Base-by-base conservation (phyloP, 306 rosid species). In the Malus fusca region DNA sequence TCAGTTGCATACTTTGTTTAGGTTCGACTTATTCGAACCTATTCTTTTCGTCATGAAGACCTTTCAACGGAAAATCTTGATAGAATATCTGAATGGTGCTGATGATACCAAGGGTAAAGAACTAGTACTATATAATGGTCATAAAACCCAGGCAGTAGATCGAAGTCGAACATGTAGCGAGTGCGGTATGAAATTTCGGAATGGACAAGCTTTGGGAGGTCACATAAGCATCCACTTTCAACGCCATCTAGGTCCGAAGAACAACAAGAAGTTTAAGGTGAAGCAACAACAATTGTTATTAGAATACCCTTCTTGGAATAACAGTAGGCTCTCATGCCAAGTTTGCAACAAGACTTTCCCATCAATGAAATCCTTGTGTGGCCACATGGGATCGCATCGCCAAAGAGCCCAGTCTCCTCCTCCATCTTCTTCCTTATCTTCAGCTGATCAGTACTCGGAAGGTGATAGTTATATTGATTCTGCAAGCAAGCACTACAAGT, bases 171-270 rank as follows among this genome's bases (percentile, higher is more conserved):
- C 17, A 12, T 69, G 59, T 26, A 15, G 17, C 7, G 40, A 23
- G 11, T 46, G 60, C 11, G 73, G 73, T 4, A 69, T 26, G 37
- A 26, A 61, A 46, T 69, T 46, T 26, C 23, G 43, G 33, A 69
- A 40, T 48, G 61, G 73, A 48, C 55, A 69, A 21, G 72, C 55
- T 68, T 68, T 68, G 53, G 56, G 72, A 43, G 72, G 72, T 68
- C 72, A 68, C 56, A 68, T n/a, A 68, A 68, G 73, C 2, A 51
- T 69, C 56, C 61, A 69, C 60, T 61, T 25, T 26, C 28, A 44
- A 43, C 59, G 31, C 4, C 58, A 10, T 44, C 59, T 43, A 26
- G 35, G 66, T 44, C 58, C 58, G 0, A 23, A 68, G 2, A 44
- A 68, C 22, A 68, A 22, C 37, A 43, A 43, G 37, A 68, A 68